phyloP scores from a whole-genome alignment of 768 basidiomycete genomes.

The Clitopilus passeckerianus region DNA sequence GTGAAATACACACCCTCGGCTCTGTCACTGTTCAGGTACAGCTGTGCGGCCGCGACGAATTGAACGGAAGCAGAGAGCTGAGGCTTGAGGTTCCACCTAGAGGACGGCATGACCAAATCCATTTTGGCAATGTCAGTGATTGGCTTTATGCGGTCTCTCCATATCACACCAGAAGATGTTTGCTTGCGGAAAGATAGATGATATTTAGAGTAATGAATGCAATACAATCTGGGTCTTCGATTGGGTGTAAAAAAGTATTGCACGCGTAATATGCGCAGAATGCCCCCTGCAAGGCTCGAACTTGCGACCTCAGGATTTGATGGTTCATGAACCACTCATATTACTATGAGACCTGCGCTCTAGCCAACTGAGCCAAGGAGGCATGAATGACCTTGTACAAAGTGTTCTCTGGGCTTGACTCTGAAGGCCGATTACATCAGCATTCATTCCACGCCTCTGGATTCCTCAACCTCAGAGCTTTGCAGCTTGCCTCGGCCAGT shows the following conservation, averaged over 20 bases:
- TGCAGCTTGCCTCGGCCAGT: not conserved
- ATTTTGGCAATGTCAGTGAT: no score
- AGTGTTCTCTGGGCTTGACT: not conserved
- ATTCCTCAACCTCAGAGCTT: not conserved
- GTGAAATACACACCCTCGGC: no score
- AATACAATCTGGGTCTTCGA: no score
- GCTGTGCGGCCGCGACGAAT: not conserved
- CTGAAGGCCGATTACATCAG: not conserved
- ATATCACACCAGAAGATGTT: no score
- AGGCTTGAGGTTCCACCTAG: no score
- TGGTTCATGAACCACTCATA: constrained; percentile 19
- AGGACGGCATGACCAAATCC: no score
- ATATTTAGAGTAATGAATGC: no score
- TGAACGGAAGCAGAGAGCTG: no score
- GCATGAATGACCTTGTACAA: constrained; percentile 11
- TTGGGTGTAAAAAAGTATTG: no score
- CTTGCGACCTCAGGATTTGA: constrained; percentile 50
- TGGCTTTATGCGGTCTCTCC: no score
- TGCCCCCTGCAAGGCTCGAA: constrained; percentile 50
- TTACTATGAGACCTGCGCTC: constrained; percentile 49
- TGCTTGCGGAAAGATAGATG: no score
- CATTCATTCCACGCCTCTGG: not conserved
- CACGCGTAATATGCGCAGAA: no score
- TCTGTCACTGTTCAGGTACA: not conserved
- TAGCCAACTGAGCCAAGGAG: constrained; percentile 50